Base-by-base conservation (phyloP, 768 basidiomycete species). In the Boletus vinaceobasis region DNA sequence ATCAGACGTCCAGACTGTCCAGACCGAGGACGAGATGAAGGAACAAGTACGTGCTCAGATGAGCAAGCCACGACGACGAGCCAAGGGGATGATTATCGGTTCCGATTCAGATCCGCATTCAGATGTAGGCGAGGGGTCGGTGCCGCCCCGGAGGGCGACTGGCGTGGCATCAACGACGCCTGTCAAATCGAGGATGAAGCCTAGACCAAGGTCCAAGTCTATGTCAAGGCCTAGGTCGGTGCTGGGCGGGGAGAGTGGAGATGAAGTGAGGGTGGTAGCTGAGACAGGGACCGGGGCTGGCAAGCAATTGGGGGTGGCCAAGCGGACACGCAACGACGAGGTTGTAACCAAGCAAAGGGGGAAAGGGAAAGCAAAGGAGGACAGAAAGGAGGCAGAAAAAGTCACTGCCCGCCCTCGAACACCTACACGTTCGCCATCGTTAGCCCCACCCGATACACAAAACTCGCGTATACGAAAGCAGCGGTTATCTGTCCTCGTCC, bases 401-500 rank as follows among this genome's bases (percentile, higher is more conserved):
- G n/a, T 26, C 5, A 5, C 11, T 3, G 0, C 48, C 4, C 43
- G n/a, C 3, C 26, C 33, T 43, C 61, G 43, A 19, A 55, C 63
- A 1, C 50, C 48, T 6, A 46, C 59, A 14, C 50, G 38, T 5
- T 62, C 60, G 3, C 50, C 56, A 9, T 46, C 53, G 7, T 54
- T 60, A 14, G 19, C 42, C 9, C 53, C 53, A 19, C 44, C 57
- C 11, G 43, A n/a, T 10, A 13, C 27, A 5, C 60, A 57, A 50
- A 52, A 13, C 1, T 9, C 44, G 4, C 57, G 38, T 19, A 52
- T 45, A 5, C 55, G 46, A 0, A 70, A 71, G 38, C 67, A 63
- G 21, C 58, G 52, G 15, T 40, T 68, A 4, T 71, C 67, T 11
- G 71, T 73, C 10, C 19, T 71, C 2, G 48, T 73, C 10, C 71